These are phyloP conservation scores for Dictyostelium brefeldianum DNA, from an alignment of 78 protist genomes.

Conservation along the genomic window DNA sequence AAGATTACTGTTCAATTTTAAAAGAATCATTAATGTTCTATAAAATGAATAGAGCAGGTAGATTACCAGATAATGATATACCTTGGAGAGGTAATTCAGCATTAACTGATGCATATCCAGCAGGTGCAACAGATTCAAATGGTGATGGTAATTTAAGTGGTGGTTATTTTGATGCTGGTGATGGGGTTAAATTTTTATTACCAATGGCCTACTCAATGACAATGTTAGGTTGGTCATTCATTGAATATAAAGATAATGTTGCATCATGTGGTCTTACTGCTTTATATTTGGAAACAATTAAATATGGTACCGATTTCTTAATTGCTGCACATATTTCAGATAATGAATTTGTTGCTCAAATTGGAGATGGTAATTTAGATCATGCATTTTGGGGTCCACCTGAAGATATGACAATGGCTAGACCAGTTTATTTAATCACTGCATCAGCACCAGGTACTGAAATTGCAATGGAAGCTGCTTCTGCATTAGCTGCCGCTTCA, in stretches of 20 bases:
- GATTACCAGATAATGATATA: conserved; percentile 39
- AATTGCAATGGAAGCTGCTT: conserved; percentile 68
- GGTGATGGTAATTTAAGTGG: conserved; percentile 26
- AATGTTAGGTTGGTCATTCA: conserved; percentile 28
- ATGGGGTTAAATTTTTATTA: conserved; percentile 41
- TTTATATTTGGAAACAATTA: conserved; percentile 35
- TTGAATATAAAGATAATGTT: not conserved
- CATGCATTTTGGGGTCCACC: conserved; percentile 81
- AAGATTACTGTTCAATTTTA: conserved; percentile 27
- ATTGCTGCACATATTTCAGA: conserved; percentile 28
- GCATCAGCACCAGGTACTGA: conserved; percentile 45
- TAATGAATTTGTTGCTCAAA: conserved; percentile 52
- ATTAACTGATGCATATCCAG: conserved; percentile 1
- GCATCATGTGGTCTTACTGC: conserved; percentile 15
- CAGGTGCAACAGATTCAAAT: conserved; percentile 1
- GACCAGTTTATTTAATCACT: conserved; percentile 11
- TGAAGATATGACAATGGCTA: conserved; percentile 31
- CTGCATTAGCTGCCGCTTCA: conserved; percentile 62
- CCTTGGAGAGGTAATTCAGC: conserved; percentile 31
- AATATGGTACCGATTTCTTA: conserved; percentile 66
- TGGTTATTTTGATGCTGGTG: conserved; percentile 66
- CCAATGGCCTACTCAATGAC: conserved; percentile 72
- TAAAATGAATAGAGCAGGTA: conserved; percentile 43
- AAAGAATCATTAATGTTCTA: conserved; percentile 33
- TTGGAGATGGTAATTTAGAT: conserved; percentile 68